Conservation (phyloP, 192 early-diverging fungal genomes). For the Helicostylum pulchrum region DNA sequence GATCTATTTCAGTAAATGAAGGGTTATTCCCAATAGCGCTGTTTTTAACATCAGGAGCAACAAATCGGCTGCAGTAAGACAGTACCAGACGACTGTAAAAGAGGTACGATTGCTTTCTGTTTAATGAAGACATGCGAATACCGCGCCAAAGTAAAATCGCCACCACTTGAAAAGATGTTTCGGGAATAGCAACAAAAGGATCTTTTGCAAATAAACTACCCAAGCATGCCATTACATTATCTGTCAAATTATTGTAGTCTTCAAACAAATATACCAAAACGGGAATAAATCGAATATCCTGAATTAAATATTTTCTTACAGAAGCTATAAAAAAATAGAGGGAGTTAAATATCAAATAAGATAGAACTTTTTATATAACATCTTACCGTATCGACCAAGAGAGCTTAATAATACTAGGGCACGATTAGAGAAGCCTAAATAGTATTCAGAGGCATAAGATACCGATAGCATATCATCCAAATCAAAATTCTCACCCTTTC, state of each 20-base stretch:
- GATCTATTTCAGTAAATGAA: slow-evolving; percentile 18
- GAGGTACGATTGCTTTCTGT: too few species aligned
- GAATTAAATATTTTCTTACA: slow-evolving; percentile 21
- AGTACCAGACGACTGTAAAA: slow-evolving; percentile 16
- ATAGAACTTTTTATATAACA: too few species aligned
- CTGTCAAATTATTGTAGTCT: slow-evolving; percentile 14
- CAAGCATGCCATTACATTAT: slow-evolving; percentile 22
- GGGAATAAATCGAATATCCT: slow-evolving; percentile 24
- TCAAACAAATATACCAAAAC: slow-evolving; percentile 28
- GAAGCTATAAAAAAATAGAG: slow-evolving; percentile 7
- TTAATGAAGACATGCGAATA: background rate
- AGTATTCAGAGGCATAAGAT: background rate
- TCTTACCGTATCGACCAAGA: slow-evolving; percentile 19
- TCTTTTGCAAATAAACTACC: slow-evolving; percentile 13
- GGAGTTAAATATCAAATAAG: background rate
- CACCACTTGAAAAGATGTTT: background rate
- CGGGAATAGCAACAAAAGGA: slow-evolving; percentile 4
- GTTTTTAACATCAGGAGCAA: too few species aligned
- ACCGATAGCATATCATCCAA: too few species aligned
- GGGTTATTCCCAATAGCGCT: background rate
- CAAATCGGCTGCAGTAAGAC: slow-evolving; percentile 5
- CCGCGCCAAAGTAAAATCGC: slow-evolving; percentile 10
- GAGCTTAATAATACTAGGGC: slow-evolving; percentile 21
- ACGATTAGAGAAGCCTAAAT: slow-evolving; percentile 14
- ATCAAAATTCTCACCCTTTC: too few species aligned